Evolutionary conservation across 345 rosid species (phyloP).

Genomic region (Aquilaria malaccensis): DNA sequence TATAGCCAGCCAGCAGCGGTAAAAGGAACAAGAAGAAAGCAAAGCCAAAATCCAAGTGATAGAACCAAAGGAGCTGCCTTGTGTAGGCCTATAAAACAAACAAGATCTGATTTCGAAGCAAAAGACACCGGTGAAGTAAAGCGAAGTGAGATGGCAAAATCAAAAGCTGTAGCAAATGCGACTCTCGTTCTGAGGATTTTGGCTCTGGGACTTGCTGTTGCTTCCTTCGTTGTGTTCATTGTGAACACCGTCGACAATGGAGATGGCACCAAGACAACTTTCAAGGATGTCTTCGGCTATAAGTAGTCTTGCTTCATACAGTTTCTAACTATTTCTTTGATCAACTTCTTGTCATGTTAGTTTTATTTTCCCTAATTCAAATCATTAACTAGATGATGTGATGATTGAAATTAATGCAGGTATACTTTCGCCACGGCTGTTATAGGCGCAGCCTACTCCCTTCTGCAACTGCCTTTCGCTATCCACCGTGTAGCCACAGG

Average conservation of each 20-base stretch:
- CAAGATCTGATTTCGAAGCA: no score
- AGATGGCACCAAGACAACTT: conserved; percentile 16
- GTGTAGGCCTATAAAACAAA: no score
- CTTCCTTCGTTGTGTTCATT: conserved; percentile 4
- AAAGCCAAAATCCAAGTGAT: no score
- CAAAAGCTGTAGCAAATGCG: conserved; percentile 10
- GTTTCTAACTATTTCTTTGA: no score
- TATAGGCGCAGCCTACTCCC: conserved; percentile 17
- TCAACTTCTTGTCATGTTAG: no score
- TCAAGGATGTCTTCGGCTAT: conserved; percentile 24
- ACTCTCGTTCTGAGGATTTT: conserved; percentile 25
- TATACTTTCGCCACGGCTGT: conserved; percentile 16
- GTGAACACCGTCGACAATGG: conserved; percentile 7
- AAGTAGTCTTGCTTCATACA: conserved; percentile 10
- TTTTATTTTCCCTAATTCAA: no score
- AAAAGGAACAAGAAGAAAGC: no score
- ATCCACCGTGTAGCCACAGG: conserved; percentile 11
- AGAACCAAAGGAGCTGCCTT: no score
- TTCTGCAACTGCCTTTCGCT: conserved; percentile 25
- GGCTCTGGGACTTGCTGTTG: conserved; percentile 13
- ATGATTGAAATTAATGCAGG: conserved; percentile 6
- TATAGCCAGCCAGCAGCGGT: no score
- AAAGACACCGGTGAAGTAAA: no score
- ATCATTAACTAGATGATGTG: no score
- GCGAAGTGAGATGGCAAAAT: no score